Conservation (phyloP, 148 eudicot genomes). For the Chenopodium quinoa region DNA sequence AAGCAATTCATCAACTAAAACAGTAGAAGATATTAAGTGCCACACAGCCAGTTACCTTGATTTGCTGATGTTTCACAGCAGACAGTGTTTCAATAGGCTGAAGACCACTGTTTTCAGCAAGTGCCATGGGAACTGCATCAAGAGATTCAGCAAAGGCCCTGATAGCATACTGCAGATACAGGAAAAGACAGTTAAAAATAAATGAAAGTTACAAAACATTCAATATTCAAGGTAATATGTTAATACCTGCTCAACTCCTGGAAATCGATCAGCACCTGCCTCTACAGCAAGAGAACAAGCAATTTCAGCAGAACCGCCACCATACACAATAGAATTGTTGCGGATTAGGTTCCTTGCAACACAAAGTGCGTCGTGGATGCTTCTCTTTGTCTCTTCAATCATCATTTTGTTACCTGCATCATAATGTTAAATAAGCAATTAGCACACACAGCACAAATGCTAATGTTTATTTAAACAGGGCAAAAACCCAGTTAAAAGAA, state of each 20-base stretch:
- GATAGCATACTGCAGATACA: slow-evolving; percentile 75
- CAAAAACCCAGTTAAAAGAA: background rate
- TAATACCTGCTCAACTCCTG: slow-evolving; percentile 87
- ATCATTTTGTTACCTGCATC: slow-evolving; percentile 90
- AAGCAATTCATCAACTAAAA: background rate
- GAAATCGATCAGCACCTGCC: slow-evolving; percentile 84
- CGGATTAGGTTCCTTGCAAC: slow-evolving; percentile 91
- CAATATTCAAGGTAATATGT: background rate
- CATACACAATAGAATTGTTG: slow-evolving; percentile 85
- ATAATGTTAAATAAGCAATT: slow-evolving; percentile 5
- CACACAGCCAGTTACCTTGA: slow-evolving; percentile 53
- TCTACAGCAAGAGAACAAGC: slow-evolving; percentile 90
- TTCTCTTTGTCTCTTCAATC: slow-evolving; percentile 95
- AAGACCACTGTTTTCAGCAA: slow-evolving; percentile 96
- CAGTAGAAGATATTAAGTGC: background rate
- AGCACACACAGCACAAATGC: background rate
- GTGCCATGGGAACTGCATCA: slow-evolving; percentile 94
- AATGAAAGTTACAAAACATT: background rate
- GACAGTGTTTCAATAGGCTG: slow-evolving; percentile 92
- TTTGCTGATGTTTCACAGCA: slow-evolving; percentile 90
- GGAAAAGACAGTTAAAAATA: background rate
- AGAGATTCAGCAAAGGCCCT: slow-evolving; percentile 96
- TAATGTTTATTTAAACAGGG: background rate
- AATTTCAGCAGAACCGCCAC: slow-evolving; percentile 91
- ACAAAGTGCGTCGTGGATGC: slow-evolving; percentile 89